Evolutionary conservation across 164 flowering plant genomes (phyloP), one percentile per base, ranked within the genome.

Genomic region (Kalanchoe fedtschenkoi): DNA sequence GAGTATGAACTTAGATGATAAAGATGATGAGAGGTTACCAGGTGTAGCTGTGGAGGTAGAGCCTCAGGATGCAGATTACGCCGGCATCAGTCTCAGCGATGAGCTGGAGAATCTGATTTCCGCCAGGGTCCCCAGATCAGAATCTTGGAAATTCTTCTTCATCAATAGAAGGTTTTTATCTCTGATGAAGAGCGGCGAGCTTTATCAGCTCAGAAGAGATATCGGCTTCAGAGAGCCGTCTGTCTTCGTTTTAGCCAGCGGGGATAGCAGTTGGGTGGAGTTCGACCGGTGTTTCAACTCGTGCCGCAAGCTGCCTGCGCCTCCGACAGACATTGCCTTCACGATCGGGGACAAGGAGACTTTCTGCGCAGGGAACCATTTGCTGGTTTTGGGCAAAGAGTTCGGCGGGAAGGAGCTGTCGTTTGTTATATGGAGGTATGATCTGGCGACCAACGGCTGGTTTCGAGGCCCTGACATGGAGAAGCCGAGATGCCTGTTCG

Each of bases 1-100:
- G 17, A 16, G 17, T 42, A 17, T 42, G 46, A 42, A 42, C 14
- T 15, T 42, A 42, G 46, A 42, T n/a, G n/a, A n/a, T n/a, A n/a
- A n/a, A n/a, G n/a, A n/a, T n/a, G n/a, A n/a, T n/a, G n/a, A n/a
- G n/a, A n/a, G n/a, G n/a, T n/a, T n/a, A 42, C 17, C 46, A 42
- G 46, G 17, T 42, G 14, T 42, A 17, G n/a, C n/a, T 42, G 17
- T 42, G 17, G 46, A 19, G 5, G 46, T 16, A 43, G n/a, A 83
- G 80, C 78, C 92, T 81, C 86, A 83, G 88, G 92, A 87, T 83
- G 85, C 89, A 87, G 89, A 87, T 88, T 83, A 87, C 65, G 46
- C 68, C 28, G 61, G 53, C 54, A n/a, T 74, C 63, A 66, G 74
- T 1, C 83, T 87, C 33, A 79, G 68, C 63, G 74, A 74, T 66